phyloP scores from a whole-genome alignment of 495 filamentous ascomycete species.

The Alectoria sarmentosa region DNA sequence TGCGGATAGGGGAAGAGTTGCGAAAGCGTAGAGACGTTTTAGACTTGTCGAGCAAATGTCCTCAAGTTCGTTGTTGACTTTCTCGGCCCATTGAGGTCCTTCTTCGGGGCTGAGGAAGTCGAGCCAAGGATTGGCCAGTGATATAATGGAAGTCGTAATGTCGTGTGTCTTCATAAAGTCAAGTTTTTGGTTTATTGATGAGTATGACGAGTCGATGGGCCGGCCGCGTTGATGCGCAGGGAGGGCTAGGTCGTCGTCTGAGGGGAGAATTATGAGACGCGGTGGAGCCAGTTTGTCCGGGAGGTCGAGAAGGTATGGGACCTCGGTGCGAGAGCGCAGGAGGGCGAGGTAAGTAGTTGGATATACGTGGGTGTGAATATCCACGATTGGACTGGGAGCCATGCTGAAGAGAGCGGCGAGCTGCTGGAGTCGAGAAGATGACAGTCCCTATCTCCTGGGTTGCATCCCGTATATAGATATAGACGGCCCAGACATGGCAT shows the following conservation, averaged over 20 bases:
- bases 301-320: conserved; percentile 75
- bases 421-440: neutral
- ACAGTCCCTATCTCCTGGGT: neutral
- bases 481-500: neutral
- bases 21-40: conserved; percentile 70
- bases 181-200: conserved; percentile 64
- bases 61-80: conserved; percentile 73
- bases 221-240: conserved; percentile 51
- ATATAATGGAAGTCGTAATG: conserved; percentile 79
- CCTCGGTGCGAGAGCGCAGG: conserved; percentile 63
- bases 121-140: conserved; percentile 92
- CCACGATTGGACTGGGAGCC: conserved; percentile 46
- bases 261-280: conserved; percentile 75
- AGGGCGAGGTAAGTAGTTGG: conserved; percentile 76
- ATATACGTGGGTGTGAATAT: conserved; percentile 95
- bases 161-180: conserved; percentile 79
- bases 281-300: conserved; percentile 38
- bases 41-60: conserved; percentile 53
- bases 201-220: conserved; percentile 69
- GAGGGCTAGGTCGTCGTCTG: conserved; percentile 50
- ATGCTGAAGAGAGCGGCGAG: neutral
- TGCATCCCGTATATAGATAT: neutral
- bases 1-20: conserved; percentile 69
- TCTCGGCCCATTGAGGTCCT: conserved; percentile 52
- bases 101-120: conserved; percentile 66